A percentile compares a stretch with the other conserved stretches of the same genome.
Evolutionary conservation across 228 moss, liverwort and hornwort genomes (phyloP).

Genomic region (Sphagnum fallax): DNA sequence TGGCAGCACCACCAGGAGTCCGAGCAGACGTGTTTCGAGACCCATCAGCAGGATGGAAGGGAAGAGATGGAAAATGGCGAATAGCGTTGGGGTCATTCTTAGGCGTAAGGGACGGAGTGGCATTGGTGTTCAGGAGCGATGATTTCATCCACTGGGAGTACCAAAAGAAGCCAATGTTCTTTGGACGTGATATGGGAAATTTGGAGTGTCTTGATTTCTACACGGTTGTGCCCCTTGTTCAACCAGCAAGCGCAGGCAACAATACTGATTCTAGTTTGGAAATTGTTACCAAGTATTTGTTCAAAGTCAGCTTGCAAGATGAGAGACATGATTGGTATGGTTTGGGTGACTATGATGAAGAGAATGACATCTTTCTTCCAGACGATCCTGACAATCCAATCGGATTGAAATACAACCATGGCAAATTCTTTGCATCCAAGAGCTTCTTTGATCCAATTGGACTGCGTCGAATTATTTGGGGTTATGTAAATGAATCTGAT

Average conservation of each 20-base stretch:
- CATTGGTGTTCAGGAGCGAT: slow-evolving; percentile 56
- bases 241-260: slow-evolving; percentile 8
- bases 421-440: slow-evolving; percentile 50
- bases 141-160: slow-evolving; percentile 51
- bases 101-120: slow-evolving; percentile 41
- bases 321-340: slow-evolving; percentile 34
- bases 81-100: slow-evolving; percentile 42
- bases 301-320: slow-evolving; percentile 40
- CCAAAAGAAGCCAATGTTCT: slow-evolving; percentile 32
- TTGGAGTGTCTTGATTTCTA: slow-evolving; percentile 93
- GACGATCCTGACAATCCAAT: slow-evolving; percentile 22
- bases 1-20: slow-evolving; percentile 38
- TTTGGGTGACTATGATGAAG: slow-evolving; percentile 29
- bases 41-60: slow-evolving; percentile 77
- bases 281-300: slow-evolving; percentile 14
- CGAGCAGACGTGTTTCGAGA: slow-evolving; percentile 52
- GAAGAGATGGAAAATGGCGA: slow-evolving; percentile 60
- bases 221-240: slow-evolving; percentile 18
- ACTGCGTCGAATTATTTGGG: slow-evolving; percentile 40
- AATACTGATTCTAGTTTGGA: background rate
- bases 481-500: slow-evolving; percentile 45
- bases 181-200: slow-evolving; percentile 40
- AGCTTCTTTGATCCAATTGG: slow-evolving; percentile 27
- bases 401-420: slow-evolving; percentile 39
- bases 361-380: slow-evolving; percentile 16